phyloP scores from a whole-genome alignment of 257 asterid genomes.

The Solanum paucissectum region DNA sequence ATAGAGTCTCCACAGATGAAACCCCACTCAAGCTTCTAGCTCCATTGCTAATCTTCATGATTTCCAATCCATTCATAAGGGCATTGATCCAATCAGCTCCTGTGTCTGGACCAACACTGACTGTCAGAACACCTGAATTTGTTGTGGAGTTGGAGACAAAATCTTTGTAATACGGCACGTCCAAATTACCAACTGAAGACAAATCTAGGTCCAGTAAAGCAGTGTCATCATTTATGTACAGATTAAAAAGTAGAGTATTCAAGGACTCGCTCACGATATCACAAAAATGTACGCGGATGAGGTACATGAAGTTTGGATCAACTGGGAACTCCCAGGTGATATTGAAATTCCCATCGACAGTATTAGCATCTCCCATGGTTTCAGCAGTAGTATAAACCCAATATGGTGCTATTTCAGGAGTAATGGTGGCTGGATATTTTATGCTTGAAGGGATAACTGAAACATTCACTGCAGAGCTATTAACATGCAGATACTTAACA shows the following conservation, averaged over 20 bases:
- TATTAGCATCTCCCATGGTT: constrained; percentile 60
- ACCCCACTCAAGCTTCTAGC: constrained; percentile 52
- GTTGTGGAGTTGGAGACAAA: constrained; percentile 27
- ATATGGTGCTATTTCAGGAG: constrained; percentile 59
- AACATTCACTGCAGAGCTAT: constrained; percentile 43
- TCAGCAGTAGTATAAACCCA: constrained; percentile 69
- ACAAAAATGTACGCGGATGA: constrained; percentile 59
- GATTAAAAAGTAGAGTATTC: constrained; percentile 44
- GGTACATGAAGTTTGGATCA: constrained; percentile 46
- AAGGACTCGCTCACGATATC: constrained; percentile 61
- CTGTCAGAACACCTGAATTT: constrained; percentile 33
- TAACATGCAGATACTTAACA: constrained; percentile 53
- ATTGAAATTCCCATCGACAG: constrained; percentile 49
- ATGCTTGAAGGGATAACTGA: constrained; percentile 44
- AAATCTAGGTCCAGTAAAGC: constrained; percentile 44
- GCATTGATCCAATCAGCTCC: constrained; percentile 37
- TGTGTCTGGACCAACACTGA: constrained; percentile 54
- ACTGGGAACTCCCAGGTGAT: constrained; percentile 64
- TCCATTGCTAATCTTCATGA: constrained; percentile 64
- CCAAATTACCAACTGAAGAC: constrained; percentile 41
- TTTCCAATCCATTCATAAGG: constrained; percentile 59
- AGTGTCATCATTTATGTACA: constrained; percentile 42
- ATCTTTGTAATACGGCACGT: constrained; percentile 46
- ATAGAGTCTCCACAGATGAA: constrained; percentile 36
- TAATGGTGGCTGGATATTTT: constrained; percentile 26